A percentile compares a stretch with the other conserved stretches of the same genome.
phyloP scores from a whole-genome alignment of 2,329 filamentous ascomycete species.

The Monilinia fructigena region DNA sequence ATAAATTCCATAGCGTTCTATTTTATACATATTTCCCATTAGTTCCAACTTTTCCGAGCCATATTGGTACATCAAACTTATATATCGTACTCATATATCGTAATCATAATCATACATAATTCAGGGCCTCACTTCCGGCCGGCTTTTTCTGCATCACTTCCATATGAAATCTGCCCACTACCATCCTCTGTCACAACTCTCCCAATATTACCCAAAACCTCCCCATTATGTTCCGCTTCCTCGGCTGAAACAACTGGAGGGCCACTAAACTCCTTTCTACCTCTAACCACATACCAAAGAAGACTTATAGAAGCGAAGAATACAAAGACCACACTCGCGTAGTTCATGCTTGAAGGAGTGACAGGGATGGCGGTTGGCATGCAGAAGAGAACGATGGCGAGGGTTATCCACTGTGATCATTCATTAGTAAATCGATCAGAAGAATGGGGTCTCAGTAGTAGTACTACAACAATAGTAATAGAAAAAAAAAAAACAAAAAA shows the following conservation, averaged over 20 bases:
- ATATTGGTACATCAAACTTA: neutral
- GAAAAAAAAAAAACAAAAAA: too few relatives aligned
- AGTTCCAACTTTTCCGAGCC: neutral
- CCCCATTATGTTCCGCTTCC: conserved; percentile 33
- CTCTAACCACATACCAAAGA: conserved; percentile 62
- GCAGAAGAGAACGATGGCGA: conserved; percentile 72
- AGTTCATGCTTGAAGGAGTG: conserved; percentile 59
- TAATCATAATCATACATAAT: conserved; percentile 6
- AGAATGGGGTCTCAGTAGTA: neutral
- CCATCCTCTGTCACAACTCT: conserved; percentile 28
- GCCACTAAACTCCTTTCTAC: conserved; percentile 62
- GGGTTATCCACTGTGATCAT: conserved; percentile 56
- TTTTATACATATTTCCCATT: neutral
- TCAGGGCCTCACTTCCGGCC: conserved; percentile 8
- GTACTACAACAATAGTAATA: conserved; percentile 53
- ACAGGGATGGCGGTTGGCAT: conserved; percentile 67
- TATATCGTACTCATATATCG: neutral
- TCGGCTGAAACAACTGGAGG: conserved; percentile 43
- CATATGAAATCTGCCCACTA: conserved; percentile 17
- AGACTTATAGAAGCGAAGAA: conserved; percentile 60
- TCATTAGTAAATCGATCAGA: neutral
- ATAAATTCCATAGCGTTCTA: neutral
- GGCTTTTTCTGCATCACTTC: conserved; percentile 21
- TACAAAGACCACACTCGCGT: conserved; percentile 64
- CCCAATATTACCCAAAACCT: conserved; percentile 31